These are phyloP conservation scores for Onygena corvina DNA, from an alignment of 2,329 filamentous ascomycete species.

Conservation along the genomic window DNA sequence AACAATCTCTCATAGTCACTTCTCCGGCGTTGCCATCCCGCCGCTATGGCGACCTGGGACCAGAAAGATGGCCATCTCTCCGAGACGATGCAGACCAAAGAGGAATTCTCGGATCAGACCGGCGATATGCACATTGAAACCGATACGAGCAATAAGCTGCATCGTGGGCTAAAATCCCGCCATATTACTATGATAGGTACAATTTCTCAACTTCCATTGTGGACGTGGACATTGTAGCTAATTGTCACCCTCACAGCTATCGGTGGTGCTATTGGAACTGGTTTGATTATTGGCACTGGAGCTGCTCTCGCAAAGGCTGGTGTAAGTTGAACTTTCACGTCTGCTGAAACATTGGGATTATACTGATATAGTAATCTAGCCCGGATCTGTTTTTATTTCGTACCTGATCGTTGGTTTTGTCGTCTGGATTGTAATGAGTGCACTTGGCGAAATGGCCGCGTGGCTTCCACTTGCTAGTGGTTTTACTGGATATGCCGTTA, in stretches of 20 bases:
- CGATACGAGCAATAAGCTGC: conserved; percentile 22
- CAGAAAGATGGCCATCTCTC: conserved; percentile 12
- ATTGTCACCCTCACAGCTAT: conserved; percentile 27
- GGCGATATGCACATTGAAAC: conserved; percentile 17
- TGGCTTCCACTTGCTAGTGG: conserved; percentile 40
- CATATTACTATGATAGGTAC: conserved; percentile 48
- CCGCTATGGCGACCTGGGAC: conserved; percentile 12
- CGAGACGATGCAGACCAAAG: conserved; percentile 10
- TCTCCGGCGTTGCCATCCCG: conserved; percentile 13
- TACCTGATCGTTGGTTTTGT: conserved; percentile 40
- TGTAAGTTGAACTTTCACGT: conserved; percentile 21
- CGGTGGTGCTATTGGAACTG: conserved; percentile 47
- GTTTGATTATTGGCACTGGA: conserved; percentile 45
- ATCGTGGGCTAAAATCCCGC: conserved; percentile 39
- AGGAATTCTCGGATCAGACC: conserved; percentile 8
- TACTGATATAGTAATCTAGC: conserved; percentile 19
- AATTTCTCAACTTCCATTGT: conserved; percentile 25
- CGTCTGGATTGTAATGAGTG: conserved; percentile 56
- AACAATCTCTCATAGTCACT: conserved; percentile 7
- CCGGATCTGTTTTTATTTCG: conserved; percentile 34
- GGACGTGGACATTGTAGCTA: background rate
- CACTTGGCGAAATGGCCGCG: conserved; percentile 39
- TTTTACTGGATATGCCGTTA: conserved; percentile 35
- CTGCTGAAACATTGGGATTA: background rate
- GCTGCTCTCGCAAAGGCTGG: conserved; percentile 35